Base-by-base conservation (phyloP, 1,284 basidiomycete genomes). In the Tilletia indica region DNA sequence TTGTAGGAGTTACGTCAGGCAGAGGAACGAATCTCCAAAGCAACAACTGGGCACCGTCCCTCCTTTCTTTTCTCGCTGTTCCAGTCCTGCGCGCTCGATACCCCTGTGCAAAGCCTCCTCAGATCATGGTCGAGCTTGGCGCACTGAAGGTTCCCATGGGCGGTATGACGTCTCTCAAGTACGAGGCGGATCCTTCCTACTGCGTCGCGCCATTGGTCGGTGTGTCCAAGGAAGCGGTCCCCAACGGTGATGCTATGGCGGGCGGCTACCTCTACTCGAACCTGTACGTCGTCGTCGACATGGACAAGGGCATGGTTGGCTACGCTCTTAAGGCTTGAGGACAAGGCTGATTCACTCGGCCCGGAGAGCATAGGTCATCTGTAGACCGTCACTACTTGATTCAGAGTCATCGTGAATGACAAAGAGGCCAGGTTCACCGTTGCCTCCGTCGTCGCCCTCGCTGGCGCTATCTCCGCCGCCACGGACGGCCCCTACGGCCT, bases 401-500 rank as follows among this genome's bases (percentile, higher is more conserved):
- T 31, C 25, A 31, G 25, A 0, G 25, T 31, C 25, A 31, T 31
- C 25, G 25, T 31, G 25, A 31, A 31, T 31, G 2, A 1, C 25
- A 31, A 0, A 31, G 25, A 31, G 25, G 25, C 1, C 25, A 64
- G 39, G 61, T 39, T 39, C 34, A 34, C 36, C 34, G 34, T 64
- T 36, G 31, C 61, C 61, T 64, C 61, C 36, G 36, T 64, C 61
- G 36, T 64, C 61, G 34, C 36, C 61, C 51, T 54, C 51, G 61
- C 34, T n/a, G 61, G 61, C 61, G 31, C 61, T n/a, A 38, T 42
- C 36, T 34, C 61, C 36, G 61, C 61, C 61, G 34, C 31, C 12
- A 64, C 61, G 38, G n/a, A 64, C 61, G 61, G 36, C 61, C 61
- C 61, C 34, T 64, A 64, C 61, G 12, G 11, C 34, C 36, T 64